These are phyloP conservation scores for Gossypium schwendimanii DNA, from an alignment of 441 rosid genomes.

Conservation along the genomic window DNA sequence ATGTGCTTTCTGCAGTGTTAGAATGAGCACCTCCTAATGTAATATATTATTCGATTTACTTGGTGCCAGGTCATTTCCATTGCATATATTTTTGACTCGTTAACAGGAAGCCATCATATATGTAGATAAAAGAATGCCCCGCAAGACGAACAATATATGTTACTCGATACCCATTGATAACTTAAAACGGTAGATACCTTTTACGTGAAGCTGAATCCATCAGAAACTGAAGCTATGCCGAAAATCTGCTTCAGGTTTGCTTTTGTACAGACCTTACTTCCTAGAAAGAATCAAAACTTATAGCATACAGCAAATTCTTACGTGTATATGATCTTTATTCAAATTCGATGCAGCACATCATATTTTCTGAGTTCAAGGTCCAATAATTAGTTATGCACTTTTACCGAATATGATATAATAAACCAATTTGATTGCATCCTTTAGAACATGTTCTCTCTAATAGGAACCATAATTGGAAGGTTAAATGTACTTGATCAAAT, in stretches of 20 bases:
- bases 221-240: slow-evolving; percentile 11
- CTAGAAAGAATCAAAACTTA: slow-evolving; percentile 3
- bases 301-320: slow-evolving; percentile 12
- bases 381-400: background rate
- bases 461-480: background rate
- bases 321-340: slow-evolving; percentile 18
- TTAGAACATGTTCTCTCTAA: background rate
- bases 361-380: slow-evolving; percentile 5
- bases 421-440: background rate
- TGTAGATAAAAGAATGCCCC: slow-evolving; percentile 2
- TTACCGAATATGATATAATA: background rate
- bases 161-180: background rate
- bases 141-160: slow-evolving; percentile 9
- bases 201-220: slow-evolving; percentile 4
- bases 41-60: background rate
- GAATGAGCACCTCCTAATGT: background rate
- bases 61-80: slow-evolving; percentile 21
- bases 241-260: slow-evolving; percentile 21
- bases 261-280: slow-evolving; percentile 21
- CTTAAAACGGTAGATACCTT: background rate
- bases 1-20: background rate
- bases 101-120: slow-evolving; percentile 3
- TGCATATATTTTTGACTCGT: slow-evolving; percentile 11
- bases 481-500: too few relatives aligned
- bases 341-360: background rate